Evolutionary conservation across 768 basidiomycete genomes (phyloP).

Genomic region (Mycena albidolilacea): DNA sequence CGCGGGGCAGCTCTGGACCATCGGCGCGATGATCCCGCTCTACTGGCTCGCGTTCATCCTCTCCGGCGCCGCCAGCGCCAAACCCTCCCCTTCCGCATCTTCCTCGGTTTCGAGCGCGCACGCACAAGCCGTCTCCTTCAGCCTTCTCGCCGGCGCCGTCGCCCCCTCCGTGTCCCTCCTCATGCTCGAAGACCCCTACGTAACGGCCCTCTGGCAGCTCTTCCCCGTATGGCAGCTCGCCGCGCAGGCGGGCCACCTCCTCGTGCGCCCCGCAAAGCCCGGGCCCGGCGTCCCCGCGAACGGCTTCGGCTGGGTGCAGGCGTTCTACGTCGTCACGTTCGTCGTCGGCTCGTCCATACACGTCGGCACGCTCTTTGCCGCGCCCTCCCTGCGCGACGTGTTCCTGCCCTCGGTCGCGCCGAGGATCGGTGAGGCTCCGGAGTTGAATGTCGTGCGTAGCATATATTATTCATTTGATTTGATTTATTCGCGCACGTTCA

Average conservation of each 20-base stretch:
- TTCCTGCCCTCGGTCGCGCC: conserved; percentile 55
- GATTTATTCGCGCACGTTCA: conserved; percentile 22
- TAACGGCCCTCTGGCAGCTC: conserved; percentile 70
- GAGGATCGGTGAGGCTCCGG: conserved; percentile 44
- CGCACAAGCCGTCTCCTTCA: conserved; percentile 69
- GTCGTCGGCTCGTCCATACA: conserved; percentile 60
- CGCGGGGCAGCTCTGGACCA: conserved; percentile 57
- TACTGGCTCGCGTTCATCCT: conserved; percentile 65
- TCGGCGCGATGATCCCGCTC: conserved; percentile 61
- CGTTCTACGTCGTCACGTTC: conserved; percentile 57
- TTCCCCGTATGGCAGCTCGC: conserved; percentile 65
- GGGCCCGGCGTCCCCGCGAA: background rate
- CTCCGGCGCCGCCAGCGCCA: conserved; percentile 46
- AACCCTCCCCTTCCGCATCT: background rate
- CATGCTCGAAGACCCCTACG: conserved; percentile 53
- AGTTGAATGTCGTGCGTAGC: conserved; percentile 42
- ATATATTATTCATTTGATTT: background rate
- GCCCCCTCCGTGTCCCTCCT: conserved; percentile 66
- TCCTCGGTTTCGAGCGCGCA: conserved; percentile 58
- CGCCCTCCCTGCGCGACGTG: conserved; percentile 44
- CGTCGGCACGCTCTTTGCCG: conserved; percentile 55
- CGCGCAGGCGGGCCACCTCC: conserved; percentile 56
- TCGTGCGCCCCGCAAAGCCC: conserved; percentile 46
- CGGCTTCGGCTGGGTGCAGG: conserved; percentile 47
- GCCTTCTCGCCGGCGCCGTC: conserved; percentile 57